These are phyloP conservation scores for Colletotrichum tropicicola DNA, from an alignment of 2,329 filamentous ascomycete species.

Conservation along the genomic window DNA sequence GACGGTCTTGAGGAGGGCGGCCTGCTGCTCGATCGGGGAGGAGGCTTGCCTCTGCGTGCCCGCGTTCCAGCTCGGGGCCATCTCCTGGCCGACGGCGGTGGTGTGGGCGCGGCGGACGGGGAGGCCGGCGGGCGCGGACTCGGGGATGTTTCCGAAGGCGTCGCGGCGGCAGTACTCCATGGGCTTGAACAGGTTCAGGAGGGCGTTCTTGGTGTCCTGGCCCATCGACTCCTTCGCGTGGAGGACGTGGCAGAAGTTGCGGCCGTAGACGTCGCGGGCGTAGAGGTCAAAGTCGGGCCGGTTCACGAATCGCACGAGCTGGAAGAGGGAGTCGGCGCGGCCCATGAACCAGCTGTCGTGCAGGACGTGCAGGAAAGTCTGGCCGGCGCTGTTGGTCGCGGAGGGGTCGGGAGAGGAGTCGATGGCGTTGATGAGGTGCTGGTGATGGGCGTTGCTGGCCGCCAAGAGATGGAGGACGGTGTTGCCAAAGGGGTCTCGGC, in stretches of 20 bases:
- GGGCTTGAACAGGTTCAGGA: conserved; percentile 45
- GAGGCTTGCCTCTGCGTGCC: neutral
- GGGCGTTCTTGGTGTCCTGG: conserved; percentile 38
- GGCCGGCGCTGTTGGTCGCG: conserved; percentile 50
- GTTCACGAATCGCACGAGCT: conserved; percentile 36
- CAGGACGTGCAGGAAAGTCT: conserved; percentile 59
- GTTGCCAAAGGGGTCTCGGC: conserved; percentile 55
- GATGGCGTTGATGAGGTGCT: conserved; percentile 40
- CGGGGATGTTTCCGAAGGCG: conserved; percentile 53
- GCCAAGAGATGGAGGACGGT: conserved; percentile 57
- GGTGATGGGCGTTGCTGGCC: conserved; percentile 41
- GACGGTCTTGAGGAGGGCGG: conserved; percentile 48
- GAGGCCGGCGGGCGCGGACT: conserved; percentile 6
- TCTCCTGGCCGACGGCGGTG: conserved; percentile 19
- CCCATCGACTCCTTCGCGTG: conserved; percentile 34
- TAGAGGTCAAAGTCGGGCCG: conserved; percentile 42
- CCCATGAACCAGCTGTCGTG: conserved; percentile 42
- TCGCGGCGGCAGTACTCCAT: conserved; percentile 51
- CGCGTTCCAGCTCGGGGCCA: neutral
- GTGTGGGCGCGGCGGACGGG: conserved; percentile 33
- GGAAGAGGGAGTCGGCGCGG: conserved; percentile 36
- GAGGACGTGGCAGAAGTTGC: conserved; percentile 60
- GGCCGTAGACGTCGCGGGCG: conserved; percentile 58
- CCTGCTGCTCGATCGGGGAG: conserved; percentile 35
- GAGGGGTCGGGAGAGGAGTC: conserved; percentile 19